These are phyloP conservation scores for Mycotypha africana DNA, from an alignment of 371 early-diverging fungal genomes.

Conservation along the genomic window DNA sequence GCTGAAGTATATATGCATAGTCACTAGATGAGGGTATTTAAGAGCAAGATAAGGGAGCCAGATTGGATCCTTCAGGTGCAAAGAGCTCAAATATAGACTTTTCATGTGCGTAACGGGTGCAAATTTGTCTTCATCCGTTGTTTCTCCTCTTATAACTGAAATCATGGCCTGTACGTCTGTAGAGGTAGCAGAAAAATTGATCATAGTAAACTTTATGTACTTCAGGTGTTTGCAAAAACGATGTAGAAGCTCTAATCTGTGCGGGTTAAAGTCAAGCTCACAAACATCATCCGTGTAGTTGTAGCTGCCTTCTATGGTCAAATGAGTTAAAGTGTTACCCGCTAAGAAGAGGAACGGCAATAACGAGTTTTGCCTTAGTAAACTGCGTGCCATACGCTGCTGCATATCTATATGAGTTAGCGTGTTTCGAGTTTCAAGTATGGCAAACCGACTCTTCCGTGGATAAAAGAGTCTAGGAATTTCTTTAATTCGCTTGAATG, in stretches of 20 bases:
- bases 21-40: neutral
- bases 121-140: too few relatives aligned
- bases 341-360: neutral
- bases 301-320: conserved; percentile 4
- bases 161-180: neutral
- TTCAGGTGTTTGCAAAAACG: neutral
- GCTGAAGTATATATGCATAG: conserved; percentile 2
- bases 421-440: neutral
- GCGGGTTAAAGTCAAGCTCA: neutral
- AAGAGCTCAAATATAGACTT: neutral
- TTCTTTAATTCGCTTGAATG: conserved; percentile 1
- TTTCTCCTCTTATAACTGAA: neutral
- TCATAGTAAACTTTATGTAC: neutral
- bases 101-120: neutral
- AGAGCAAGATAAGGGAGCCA: conserved; percentile 4
- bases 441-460: neutral
- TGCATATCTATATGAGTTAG: conserved; percentile 5
- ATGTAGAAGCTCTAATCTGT: conserved; percentile 4
- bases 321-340: conserved; percentile 3
- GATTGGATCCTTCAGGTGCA: neutral
- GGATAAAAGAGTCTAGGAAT: conserved; percentile 3
- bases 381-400: neutral
- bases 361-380: neutral
- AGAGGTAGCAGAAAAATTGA: neutral
- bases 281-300: neutral